Percentiles rank a stretch among this genome's conserved stretches.
phyloP scores from a whole-genome alignment of 345 rosid species.

The Limnanthes douglasii region DNA sequence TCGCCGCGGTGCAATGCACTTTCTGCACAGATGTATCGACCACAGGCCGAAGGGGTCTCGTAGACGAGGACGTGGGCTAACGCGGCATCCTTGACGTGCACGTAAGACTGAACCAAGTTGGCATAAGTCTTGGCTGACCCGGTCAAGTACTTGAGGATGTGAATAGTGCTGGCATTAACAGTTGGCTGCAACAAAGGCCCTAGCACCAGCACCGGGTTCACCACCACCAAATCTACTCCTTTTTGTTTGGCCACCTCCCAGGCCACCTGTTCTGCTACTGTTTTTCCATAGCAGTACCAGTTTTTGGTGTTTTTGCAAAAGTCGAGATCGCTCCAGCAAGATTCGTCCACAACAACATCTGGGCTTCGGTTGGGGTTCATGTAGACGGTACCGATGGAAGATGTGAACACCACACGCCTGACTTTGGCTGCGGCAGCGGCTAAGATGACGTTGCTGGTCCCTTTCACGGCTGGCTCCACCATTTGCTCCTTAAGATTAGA shows the following conservation, averaged over 20 bases:
- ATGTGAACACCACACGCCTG: conserved; percentile 83
- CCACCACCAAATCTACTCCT: conserved; percentile 72
- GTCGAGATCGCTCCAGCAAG: conserved; percentile 95
- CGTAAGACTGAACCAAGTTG: conserved; percentile 78
- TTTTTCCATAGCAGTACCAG: conserved; percentile 94
- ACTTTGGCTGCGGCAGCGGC: conserved; percentile 77
- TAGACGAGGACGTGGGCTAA: conserved; percentile 73
- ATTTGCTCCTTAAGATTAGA: conserved; percentile 57
- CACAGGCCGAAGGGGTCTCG: conserved; percentile 76
- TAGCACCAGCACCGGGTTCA: conserved; percentile 73
- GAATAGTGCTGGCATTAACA: conserved; percentile 62
- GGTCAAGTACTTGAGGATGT: conserved; percentile 83
- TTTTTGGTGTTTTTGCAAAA: conserved; percentile 94
- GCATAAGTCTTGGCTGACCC: conserved; percentile 96
- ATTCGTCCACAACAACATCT: conserved; percentile 68
- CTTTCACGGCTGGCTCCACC: conserved; percentile 96
- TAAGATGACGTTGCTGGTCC: conserved; percentile 67
- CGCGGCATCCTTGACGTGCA: conserved; percentile 76
- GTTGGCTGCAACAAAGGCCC: conserved; percentile 84
- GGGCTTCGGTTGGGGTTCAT: conserved; percentile 88
- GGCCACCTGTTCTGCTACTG: conserved; percentile 86
- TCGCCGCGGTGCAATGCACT: conserved; percentile 88
- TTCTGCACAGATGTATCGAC: conserved; percentile 80
- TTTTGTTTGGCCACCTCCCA: conserved; percentile 64
- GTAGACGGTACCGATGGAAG: conserved; percentile 85